phyloP scores from a whole-genome alignment of 2,329 filamentous ascomycete species.

The Verticillium isaacii region DNA sequence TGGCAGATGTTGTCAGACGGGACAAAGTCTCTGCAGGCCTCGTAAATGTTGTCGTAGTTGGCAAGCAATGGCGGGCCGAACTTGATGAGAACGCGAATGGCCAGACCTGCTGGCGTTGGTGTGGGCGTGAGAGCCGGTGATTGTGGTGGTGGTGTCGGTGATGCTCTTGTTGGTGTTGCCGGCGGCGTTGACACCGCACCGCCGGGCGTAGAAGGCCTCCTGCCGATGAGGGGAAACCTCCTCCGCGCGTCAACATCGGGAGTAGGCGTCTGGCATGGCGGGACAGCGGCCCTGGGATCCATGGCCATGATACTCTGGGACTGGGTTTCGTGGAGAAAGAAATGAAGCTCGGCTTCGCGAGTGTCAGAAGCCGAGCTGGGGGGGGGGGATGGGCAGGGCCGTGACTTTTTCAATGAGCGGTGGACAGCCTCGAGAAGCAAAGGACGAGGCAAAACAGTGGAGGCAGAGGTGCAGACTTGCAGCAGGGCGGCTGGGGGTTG shows the following conservation, averaged over 20 bases:
- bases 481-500: neutral
- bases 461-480: neutral
- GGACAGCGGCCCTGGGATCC: neutral
- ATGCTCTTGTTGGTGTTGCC: neutral
- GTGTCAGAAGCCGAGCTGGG: neutral
- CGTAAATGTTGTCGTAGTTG: constrained; percentile 40
- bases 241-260: neutral
- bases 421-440: neutral
- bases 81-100: constrained; percentile 38
- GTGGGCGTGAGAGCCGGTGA: neutral
- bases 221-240: neutral
- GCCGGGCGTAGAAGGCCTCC: neutral
- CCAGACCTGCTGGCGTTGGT: constrained; percentile 18
- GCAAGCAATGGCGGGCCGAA: constrained; percentile 40
- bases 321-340: neutral
- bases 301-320: neutral
- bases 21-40: constrained; percentile 36
- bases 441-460: neutral
- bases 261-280: neutral
- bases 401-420: neutral
- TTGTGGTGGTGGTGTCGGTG: neutral
- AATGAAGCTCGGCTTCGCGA: neutral
- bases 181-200: neutral
- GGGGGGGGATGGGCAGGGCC: neutral
- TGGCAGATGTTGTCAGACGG: constrained; percentile 42